Base-by-base conservation (phyloP, 2,329 filamentous ascomycete genomes). In the Didymella segeticola region DNA sequence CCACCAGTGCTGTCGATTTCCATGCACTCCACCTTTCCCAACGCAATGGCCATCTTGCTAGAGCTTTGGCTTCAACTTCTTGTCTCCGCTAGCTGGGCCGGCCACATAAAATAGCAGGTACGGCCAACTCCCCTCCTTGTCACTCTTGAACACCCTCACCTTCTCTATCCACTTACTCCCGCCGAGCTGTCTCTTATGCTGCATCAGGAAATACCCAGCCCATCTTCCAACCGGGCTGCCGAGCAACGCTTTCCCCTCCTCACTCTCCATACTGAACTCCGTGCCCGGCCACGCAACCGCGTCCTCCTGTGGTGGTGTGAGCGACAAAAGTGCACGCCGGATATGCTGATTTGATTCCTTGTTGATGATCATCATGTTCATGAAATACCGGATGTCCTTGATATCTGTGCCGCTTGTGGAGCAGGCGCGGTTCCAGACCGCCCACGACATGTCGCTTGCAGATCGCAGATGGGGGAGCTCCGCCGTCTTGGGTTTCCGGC, bases 371-470 rank as follows among this genome's bases (percentile, higher is more conserved):
- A 58, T 43, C 7, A 38, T 51, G 15, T 53, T 53, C 10, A 62
- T 53, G 26, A 66, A 58, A 29, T 68, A 68, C 8, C 41, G 49
- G 22, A 66, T 61, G 5, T 63, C 61, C 4, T 34, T 30, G 17
- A 63, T 33, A 11, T 54, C 49, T 1, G 46, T 43, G 5, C 29
- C 14, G 1, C 20, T 26, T 1, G 17, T 22, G 3, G 17, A 19
- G 17, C 17, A 20, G 11, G 43, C 53, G 2, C 57, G 54, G 15
- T 57, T 49, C 62, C 65, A 66, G 33, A 52, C 58, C 8, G 60
- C 62, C 65, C 63, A 68, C 10, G 63, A 46, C 17, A 68, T 41
- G 5, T 68, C 62, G 9, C 62, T 61, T 17, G 58, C 33, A 6
- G 53, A 49, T 7, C 50, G 43, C n/a, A 68, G 58, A 11, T 48